A percentile compares a stretch with the other conserved stretches of the same genome.
phyloP scores from a whole-genome alignment of 2,329 filamentous ascomycete species.

The Calonectria pseudoreteaudii region DNA sequence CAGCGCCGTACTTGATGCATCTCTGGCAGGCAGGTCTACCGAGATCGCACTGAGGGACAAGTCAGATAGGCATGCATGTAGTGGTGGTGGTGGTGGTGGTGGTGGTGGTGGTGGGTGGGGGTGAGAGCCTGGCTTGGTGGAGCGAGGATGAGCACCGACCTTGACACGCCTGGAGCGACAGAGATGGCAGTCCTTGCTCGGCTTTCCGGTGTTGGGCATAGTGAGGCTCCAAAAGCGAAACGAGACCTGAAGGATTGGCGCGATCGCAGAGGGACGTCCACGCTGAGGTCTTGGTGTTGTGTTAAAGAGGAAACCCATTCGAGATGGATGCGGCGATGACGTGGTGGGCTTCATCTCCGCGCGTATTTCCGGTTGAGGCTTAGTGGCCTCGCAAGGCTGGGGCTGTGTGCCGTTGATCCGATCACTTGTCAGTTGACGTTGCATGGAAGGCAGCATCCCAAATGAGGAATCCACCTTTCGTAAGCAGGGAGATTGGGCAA shows the following conservation, averaged over 20 bases:
- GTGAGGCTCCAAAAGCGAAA: neutral
- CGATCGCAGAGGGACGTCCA: neutral
- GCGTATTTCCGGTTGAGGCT: constrained; percentile 19
- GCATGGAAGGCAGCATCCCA: neutral
- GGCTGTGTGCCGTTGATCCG: constrained; percentile 16
- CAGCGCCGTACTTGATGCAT: constrained; percentile 55
- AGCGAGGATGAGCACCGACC: constrained; percentile 42
- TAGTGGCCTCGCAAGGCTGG: constrained; percentile 36
- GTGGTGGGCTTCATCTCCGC: constrained; percentile 15
- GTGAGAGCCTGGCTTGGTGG: constrained; percentile 1
- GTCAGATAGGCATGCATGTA: constrained; percentile 22
- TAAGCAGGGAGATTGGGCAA: neutral
- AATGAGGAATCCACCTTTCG: neutral
- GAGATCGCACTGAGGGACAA: constrained; percentile 52
- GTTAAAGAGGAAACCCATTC: constrained; percentile 44
- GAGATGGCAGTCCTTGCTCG: constrained; percentile 55
- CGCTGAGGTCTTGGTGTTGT: constrained; percentile 21
- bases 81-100: too few species aligned
- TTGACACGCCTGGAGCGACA: constrained; percentile 55
- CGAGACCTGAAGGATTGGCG: neutral
- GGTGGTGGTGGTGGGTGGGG: too few species aligned
- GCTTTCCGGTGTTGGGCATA: constrained; percentile 57
- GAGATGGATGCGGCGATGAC: constrained; percentile 29
- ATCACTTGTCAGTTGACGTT: neutral
- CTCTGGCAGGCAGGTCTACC: constrained; percentile 52